Conservation (phyloP, 1,139 yeast species). For the Scheffersomyces parashehatae region DNA sequence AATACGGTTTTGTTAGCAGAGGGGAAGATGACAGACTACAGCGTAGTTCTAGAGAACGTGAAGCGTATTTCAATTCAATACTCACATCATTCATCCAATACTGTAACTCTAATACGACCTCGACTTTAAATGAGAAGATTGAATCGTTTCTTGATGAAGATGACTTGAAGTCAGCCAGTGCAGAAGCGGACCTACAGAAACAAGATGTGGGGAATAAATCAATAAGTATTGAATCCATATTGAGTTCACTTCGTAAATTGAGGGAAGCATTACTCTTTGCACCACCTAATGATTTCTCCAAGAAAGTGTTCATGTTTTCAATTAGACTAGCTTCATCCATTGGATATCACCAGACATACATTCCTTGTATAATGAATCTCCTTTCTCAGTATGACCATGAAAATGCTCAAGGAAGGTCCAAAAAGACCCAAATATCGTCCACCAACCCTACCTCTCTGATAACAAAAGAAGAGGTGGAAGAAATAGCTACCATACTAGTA, state of each 20-base stretch:
- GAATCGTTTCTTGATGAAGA: slow-evolving; percentile 11
- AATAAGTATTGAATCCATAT: slow-evolving; percentile 23
- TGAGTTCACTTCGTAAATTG: slow-evolving; percentile 42
- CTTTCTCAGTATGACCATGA: slow-evolving; percentile 17
- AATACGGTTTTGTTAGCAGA: slow-evolving; percentile 56
- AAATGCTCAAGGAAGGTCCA: too few species aligned
- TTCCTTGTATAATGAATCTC: slow-evolving; percentile 52
- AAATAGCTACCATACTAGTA: slow-evolving; percentile 39
- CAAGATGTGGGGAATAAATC: not conserved
- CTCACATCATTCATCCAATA: slow-evolving; percentile 28
- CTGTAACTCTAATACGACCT: slow-evolving; percentile 23
- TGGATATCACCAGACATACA: slow-evolving; percentile 57
- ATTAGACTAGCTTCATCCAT: slow-evolving; percentile 46
- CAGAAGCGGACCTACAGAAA: slow-evolving; percentile 2
- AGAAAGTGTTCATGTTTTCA: slow-evolving; percentile 52
- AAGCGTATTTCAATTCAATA: slow-evolving; percentile 37
- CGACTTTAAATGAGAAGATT: slow-evolving; percentile 17
- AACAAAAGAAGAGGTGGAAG: slow-evolving; percentile 32
- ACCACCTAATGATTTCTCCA: slow-evolving; percentile 40
- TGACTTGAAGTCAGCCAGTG: slow-evolving; percentile 2
- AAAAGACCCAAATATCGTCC: not conserved
- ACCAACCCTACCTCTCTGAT: slow-evolving; percentile 14
- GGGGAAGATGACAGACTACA: slow-evolving; percentile 58
- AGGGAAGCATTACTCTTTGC: slow-evolving; percentile 53
- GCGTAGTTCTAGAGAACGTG: slow-evolving; percentile 40